A percentile compares a stretch with the other conserved stretches of the same genome.
Evolutionary conservation across 345 rosid genomes (phyloP).

Genomic region (Barbarea vulgaris): DNA sequence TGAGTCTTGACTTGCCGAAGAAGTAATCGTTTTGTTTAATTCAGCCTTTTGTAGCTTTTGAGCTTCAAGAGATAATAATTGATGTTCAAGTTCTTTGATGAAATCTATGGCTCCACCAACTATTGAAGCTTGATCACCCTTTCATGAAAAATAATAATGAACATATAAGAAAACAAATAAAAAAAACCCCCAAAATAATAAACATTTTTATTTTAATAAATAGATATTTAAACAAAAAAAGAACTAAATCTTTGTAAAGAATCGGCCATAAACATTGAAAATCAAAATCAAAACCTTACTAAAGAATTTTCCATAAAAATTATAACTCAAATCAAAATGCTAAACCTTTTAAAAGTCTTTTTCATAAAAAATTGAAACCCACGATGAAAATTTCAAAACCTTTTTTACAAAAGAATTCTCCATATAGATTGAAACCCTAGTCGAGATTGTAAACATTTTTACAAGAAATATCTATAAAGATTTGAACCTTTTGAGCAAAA

Average conservation of each 20-base stretch:
- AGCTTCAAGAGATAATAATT: conserved; percentile 67
- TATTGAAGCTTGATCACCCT: conserved; percentile 96
- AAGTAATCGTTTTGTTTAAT: conserved; percentile 29
- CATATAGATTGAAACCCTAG: conserved; percentile 18
- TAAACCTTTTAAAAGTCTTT: neutral
- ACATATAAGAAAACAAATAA: neutral
- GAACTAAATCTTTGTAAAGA: neutral
- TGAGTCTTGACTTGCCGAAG: conserved; percentile 38
- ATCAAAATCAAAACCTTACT: neutral
- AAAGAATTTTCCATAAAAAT: neutral
- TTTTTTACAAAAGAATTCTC: neutral
- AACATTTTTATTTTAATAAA: neutral
- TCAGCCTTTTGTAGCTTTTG: conserved; percentile 48
- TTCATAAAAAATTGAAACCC: neutral
- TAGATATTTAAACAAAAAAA: neutral
- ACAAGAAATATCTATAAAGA: neutral
- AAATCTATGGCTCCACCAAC: conserved; percentile 92
- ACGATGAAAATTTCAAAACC: neutral
- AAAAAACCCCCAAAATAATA: neutral
- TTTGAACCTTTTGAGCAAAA: conserved; percentile 72
- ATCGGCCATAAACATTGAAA: neutral
- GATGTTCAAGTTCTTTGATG: conserved; percentile 84
- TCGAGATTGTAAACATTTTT: neutral
- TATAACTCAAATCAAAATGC: conserved; percentile 9
- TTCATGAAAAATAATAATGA: conserved; percentile 4